Conservation (phyloP, 2,329 filamentous ascomycete genomes). For the Colletotrichum cereale region DNA sequence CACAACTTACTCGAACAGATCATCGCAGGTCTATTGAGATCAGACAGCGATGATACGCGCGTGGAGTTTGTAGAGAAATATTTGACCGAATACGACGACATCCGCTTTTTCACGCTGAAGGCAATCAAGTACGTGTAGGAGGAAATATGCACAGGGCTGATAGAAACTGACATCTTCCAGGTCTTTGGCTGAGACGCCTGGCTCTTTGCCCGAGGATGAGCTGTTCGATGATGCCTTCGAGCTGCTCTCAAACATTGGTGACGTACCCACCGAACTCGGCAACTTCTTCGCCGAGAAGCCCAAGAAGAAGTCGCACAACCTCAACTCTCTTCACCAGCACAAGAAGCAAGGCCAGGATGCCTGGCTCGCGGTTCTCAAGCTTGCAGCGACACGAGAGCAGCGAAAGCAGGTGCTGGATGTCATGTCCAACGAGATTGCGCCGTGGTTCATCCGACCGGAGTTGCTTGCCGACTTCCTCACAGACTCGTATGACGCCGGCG, state of each 20-base stretch:
- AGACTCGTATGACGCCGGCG: constrained; percentile 90
- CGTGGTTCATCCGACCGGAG: constrained; percentile 91
- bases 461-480: constrained; percentile 96
- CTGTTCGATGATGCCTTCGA: constrained; percentile 70
- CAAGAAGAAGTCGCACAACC: constrained; percentile 74
- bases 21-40: constrained; percentile 71
- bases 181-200: constrained; percentile 47
- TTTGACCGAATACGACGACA: constrained; percentile 83
- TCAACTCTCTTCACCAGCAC: constrained; percentile 76
- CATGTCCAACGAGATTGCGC: constrained; percentile 83
- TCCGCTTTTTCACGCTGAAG: constrained; percentile 85
- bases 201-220: constrained; percentile 46
- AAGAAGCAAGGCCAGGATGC: constrained; percentile 86
- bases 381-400: constrained; percentile 76
- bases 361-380: constrained; percentile 83
- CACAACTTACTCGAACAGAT: constrained; percentile 74
- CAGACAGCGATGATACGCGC: constrained; percentile 70
- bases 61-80: constrained; percentile 83
- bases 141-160: background rate
- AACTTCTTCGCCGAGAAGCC: constrained; percentile 76
- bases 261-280: constrained; percentile 77
- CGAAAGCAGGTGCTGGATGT: constrained; percentile 82
- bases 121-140: constrained; percentile 73
- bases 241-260: constrained; percentile 75
- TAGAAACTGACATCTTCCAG: constrained; percentile 44